Percentiles rank a stretch among this genome's conserved stretches.
Evolutionary conservation across 2,329 filamentous ascomycete species (phyloP).

Genomic region (Phialemonium atrogriseum): DNA sequence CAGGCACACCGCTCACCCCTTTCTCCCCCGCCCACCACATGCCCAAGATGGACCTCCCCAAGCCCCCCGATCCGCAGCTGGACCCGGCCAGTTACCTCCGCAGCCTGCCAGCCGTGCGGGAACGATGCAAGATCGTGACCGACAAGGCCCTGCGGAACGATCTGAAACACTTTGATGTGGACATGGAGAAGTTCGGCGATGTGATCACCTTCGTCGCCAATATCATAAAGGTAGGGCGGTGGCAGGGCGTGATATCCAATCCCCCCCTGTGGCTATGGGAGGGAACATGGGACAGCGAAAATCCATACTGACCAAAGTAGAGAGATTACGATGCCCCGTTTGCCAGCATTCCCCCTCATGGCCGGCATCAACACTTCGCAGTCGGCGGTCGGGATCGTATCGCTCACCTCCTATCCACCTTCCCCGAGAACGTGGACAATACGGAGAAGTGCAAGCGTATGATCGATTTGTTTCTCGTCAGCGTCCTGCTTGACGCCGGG

Average conservation of each 20-base stretch:
- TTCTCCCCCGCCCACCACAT: conserved; percentile 46
- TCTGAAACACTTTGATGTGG: conserved; percentile 80
- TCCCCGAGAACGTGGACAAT: conserved; percentile 59
- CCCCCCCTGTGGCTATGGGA: too few relatives aligned
- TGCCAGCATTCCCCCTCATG: conserved; percentile 70
- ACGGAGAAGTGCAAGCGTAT: conserved; percentile 67
- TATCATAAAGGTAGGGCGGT: conserved; percentile 73
- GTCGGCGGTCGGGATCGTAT: conserved; percentile 71
- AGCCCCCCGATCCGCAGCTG: conserved; percentile 75
- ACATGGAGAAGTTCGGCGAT: conserved; percentile 74
- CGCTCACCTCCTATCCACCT: conserved; percentile 61
- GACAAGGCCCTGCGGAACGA: conserved; percentile 70
- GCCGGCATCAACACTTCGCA: conserved; percentile 76
- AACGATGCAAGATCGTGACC: conserved; percentile 65
- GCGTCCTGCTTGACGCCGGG: conserved; percentile 77
- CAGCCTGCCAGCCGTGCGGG: conserved; percentile 80
- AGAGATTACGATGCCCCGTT: conserved; percentile 49
- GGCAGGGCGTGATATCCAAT: too few relatives aligned
- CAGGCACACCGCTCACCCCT: conserved; percentile 40
- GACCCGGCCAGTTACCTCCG: conserved; percentile 87
- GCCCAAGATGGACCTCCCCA: conserved; percentile 72
- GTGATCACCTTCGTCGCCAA: conserved; percentile 83
- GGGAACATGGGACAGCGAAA: too few relatives aligned
- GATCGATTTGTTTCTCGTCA: conserved; percentile 70
- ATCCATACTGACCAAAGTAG: conserved; percentile 18